These are phyloP conservation scores for Cladophialophora carrionii DNA, from an alignment of 2,329 filamentous ascomycete species.

Conservation along the genomic window DNA sequence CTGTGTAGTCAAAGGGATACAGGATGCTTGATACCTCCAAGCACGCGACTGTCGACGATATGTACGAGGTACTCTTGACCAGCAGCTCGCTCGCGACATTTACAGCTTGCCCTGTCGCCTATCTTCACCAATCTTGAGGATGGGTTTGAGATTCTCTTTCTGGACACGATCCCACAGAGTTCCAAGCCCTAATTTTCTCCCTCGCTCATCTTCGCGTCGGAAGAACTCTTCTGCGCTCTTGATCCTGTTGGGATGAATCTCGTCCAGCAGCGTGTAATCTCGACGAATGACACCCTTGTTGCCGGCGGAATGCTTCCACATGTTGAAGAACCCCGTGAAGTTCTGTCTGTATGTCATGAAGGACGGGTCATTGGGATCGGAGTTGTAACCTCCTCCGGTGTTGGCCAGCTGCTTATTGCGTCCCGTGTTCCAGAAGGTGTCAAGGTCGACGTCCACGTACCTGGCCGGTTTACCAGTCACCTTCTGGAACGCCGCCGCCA, in stretches of 20 bases:
- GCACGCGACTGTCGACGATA: not conserved
- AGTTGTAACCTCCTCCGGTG: constrained; percentile 46
- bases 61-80: not conserved
- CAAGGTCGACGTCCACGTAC: constrained; percentile 46
- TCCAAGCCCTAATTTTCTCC: constrained; percentile 25
- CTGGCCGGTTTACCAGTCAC: constrained; percentile 50
- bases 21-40: not conserved
- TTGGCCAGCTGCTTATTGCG: constrained; percentile 33
- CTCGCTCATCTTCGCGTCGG: constrained; percentile 30
- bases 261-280: constrained; percentile 56
- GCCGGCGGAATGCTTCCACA: constrained; percentile 50
- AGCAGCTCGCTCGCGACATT: not conserved
- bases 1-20: not conserved
- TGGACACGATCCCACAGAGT: constrained; percentile 36
- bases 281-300: constrained; percentile 51
- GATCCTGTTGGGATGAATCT: constrained; percentile 57
- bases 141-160: constrained; percentile 28
- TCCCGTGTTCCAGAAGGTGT: constrained; percentile 43
- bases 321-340: constrained; percentile 57
- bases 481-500: constrained; percentile 49
- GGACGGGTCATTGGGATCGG: constrained; percentile 44
- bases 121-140: constrained; percentile 35
- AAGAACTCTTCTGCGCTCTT: constrained; percentile 57
- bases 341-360: constrained; percentile 52
- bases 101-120: constrained; percentile 30